Conservation (phyloP, 768 basidiomycete genomes). For the Vararia minispora region DNA sequence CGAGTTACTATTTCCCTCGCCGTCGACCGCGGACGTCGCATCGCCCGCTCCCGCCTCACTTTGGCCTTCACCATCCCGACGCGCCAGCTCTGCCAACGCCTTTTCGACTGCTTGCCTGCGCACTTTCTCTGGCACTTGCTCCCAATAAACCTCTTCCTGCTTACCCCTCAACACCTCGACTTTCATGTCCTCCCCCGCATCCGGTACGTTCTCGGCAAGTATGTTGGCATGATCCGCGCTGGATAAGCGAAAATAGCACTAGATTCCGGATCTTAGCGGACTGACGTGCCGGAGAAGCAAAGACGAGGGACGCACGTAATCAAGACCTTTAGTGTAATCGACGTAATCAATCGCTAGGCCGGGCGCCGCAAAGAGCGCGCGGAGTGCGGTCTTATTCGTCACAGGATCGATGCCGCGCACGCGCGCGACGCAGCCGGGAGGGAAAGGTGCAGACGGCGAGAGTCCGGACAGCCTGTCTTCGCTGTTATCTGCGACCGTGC, state of each 20-base stretch:
- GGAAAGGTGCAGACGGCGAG: constrained; percentile 31
- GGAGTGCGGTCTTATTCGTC: constrained; percentile 76
- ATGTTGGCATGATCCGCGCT: constrained; percentile 34
- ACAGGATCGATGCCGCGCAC: constrained; percentile 58
- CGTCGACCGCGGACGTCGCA: too few relatives aligned
- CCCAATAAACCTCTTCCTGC: constrained; percentile 68
- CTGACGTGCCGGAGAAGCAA: neutral
- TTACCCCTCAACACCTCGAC: constrained; percentile 55
- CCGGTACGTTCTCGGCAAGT: constrained; percentile 25
- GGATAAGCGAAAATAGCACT: constrained; percentile 70
- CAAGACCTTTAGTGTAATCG: constrained; percentile 70
- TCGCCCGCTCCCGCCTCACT: too few relatives aligned
- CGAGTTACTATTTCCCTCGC: too few relatives aligned
- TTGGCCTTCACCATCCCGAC: too few relatives aligned
- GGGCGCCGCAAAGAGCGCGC: constrained; percentile 42
- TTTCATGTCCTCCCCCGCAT: constrained; percentile 12
- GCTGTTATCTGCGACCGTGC: neutral
- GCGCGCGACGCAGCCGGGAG: constrained; percentile 57
- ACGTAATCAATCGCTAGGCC: constrained; percentile 52
- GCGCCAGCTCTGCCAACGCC: constrained; percentile 15
- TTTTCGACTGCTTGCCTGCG: constrained; percentile 47
- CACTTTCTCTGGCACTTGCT: constrained; percentile 67
- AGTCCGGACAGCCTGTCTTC: neutral
- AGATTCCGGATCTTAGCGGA: neutral
- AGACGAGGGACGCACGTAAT: constrained; percentile 36